Evolutionary conservation across 1,139 yeast species (phyloP).

Genomic region (Diutina scorzettiae): DNA sequence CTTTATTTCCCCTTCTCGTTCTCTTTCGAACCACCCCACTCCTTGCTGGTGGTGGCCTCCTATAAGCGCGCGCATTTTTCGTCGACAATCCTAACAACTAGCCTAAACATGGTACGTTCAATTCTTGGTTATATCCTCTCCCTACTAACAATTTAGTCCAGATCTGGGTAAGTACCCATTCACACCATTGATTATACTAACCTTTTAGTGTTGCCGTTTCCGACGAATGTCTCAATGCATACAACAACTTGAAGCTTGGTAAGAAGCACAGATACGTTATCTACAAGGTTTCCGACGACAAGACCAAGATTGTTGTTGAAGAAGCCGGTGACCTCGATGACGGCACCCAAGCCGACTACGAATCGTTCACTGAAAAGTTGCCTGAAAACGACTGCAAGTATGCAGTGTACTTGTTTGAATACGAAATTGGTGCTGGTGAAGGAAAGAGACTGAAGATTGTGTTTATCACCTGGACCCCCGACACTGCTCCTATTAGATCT

Average conservation of each 20-base stretch:
- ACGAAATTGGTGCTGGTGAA: slow-evolving; percentile 79
- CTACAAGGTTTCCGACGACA: slow-evolving; percentile 67
- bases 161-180: neutral
- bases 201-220: slow-evolving; percentile 75
- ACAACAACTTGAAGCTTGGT: slow-evolving; percentile 92
- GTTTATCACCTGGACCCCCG: slow-evolving; percentile 96
- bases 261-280: slow-evolving; percentile 79
- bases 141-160: slow-evolving; percentile 2
- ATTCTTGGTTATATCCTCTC: too few relatives aligned
- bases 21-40: too few relatives aligned
- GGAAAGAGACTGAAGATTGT: slow-evolving; percentile 94
- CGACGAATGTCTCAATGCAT: slow-evolving; percentile 86
- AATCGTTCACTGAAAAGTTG: slow-evolving; percentile 68
- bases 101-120: too few relatives aligned
- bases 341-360: slow-evolving; percentile 64
- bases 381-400: slow-evolving; percentile 96
- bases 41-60: too few relatives aligned
- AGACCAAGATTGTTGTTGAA: slow-evolving; percentile 85
- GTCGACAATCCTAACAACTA: too few relatives aligned
- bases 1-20: too few relatives aligned
- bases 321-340: slow-evolving; percentile 30
- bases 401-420: slow-evolving; percentile 94
- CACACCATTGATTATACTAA: slow-evolving; percentile 13
- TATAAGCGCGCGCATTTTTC: too few relatives aligned
- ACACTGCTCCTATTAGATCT: slow-evolving; percentile 85